Evolutionary conservation across 2,329 filamentous ascomycete species (phyloP), one percentile per base, ranked within the genome.

Genomic region (Cladosporium sp.): DNA sequence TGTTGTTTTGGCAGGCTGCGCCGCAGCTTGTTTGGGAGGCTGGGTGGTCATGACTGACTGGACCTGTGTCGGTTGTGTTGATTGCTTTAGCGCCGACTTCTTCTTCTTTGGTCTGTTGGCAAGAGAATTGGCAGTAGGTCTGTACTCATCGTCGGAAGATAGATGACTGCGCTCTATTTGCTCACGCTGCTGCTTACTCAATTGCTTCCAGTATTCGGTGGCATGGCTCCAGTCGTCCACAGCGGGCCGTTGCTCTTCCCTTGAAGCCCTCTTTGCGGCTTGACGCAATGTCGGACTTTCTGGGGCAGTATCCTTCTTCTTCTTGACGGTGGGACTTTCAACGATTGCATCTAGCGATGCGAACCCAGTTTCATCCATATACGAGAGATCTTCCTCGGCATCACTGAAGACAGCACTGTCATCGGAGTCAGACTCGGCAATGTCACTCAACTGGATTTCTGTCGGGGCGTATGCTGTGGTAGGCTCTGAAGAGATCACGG

Each of bases 321-420:
- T 45, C 17, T 60, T 56, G 5, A 69, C 62, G 1, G 78, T 66
- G 3, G 88, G 84, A 49, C 80, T 84, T 19, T 86, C 82, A 1
- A 90, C 80, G 8, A 92, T 83, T 11, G 89, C 89, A 71, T 92
- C 82, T 7, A 92, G 78, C 4, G 88, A 92, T 67, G 85, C 79
- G 66, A 90, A 92, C 0, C 87, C 88, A 49, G 83, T 82, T 2
- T 81, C 82, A 39, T 88, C 86, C 3, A 80, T 68, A 14, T 90
- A 86, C 0, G 83, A 84, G 0, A 88, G 75, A 61, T 91, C 87
- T 72, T 92, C 89, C 56, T 87, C 87, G 1, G 89, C 89, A 72
- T 92, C 89, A 63, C 87, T 90, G 69, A 90, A 92, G 22, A 89
- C 80, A 61, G 82, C 87, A 51, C 75, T 77, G 14, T 75, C 75